Percentiles rank a stretch among this genome's conserved stretches.
phyloP scores from a whole-genome alignment of 148 eudicot genomes.

The Polygonum maritimum region DNA sequence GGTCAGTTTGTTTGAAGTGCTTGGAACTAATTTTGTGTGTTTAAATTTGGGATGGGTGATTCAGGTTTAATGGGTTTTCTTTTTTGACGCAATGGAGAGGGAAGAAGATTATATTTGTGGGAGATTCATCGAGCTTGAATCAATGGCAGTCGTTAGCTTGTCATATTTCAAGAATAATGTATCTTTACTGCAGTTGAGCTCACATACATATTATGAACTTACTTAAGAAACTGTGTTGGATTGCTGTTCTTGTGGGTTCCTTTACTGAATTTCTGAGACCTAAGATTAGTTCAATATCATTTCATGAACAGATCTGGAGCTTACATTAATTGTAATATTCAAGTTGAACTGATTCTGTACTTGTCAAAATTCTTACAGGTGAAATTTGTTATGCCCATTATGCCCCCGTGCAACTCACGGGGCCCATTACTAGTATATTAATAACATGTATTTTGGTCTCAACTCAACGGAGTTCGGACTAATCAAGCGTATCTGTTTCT shows the following conservation, averaged over 20 bases:
- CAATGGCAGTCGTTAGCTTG: conserved; percentile 76
- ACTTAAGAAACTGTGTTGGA: background rate
- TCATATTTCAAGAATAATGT: background rate
- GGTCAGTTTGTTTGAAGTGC: too few relatives aligned
- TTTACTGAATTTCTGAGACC: background rate
- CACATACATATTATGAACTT: background rate
- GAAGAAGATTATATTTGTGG: conserved; percentile 89
- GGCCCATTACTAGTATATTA: too few relatives aligned
- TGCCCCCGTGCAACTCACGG: too few relatives aligned
- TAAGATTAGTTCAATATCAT: background rate
- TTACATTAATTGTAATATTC: background rate
- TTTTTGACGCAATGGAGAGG: conserved; percentile 67
- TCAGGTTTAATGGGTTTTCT: conserved; percentile 66
- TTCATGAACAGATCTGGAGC: background rate
- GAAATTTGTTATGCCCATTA: background rate
- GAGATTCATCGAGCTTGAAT: conserved; percentile 72
- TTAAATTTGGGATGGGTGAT: background rate
- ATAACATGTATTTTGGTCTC: too few relatives aligned
- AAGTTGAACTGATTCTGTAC: background rate
- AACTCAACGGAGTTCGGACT: too few relatives aligned
- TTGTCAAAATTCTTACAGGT: background rate
- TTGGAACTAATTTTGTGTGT: background rate
- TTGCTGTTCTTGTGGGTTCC: background rate
- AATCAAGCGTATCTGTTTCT: too few relatives aligned
- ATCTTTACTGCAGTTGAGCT: background rate